Conservation (phyloP, 306 rosid species). For the Gastrolobium bilobum region DNA sequence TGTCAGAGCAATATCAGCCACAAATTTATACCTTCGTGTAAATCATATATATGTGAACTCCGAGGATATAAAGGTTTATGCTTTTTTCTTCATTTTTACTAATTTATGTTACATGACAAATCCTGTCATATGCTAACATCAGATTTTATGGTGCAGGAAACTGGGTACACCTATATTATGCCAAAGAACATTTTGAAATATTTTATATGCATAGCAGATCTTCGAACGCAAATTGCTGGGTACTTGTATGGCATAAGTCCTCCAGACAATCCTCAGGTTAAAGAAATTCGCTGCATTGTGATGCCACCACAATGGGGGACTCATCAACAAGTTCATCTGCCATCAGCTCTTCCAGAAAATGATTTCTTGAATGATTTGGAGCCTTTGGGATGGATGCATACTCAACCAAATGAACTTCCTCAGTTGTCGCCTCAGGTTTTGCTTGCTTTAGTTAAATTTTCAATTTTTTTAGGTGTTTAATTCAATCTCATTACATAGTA, state of each 20-base stretch:
- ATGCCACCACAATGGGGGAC: conserved; percentile 99
- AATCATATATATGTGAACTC: conserved; percentile 98
- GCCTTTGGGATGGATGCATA: conserved; percentile 99
- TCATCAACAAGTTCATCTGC: conserved; percentile 98
- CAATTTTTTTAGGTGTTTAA: not conserved
- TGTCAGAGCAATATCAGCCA: conserved; percentile 99
- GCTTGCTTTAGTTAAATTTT: conserved; percentile 3
- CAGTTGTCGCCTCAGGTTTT: conserved; percentile 97
- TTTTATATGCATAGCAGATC: conserved; percentile 97
- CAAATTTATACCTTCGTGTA: conserved; percentile 95
- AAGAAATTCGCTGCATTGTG: conserved; percentile 94
- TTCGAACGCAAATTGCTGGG: conserved; percentile 95
- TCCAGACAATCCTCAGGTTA: conserved; percentile 98
- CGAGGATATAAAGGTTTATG: conserved; percentile 88
- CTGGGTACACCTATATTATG: conserved; percentile 99
- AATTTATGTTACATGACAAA: not conserved
- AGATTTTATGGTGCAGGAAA: conserved; percentile 76
- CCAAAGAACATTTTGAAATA: conserved; percentile 98
- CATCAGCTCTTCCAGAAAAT: conserved; percentile 94
- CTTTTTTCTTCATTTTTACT: conserved; percentile 28
- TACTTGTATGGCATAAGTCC: conserved; percentile 97
- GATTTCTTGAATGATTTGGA: conserved; percentile 97
- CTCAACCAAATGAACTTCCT: conserved; percentile 99
- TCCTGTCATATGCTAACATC: conserved; percentile 35
- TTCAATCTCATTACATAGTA: not conserved